Conservation (phyloP, 1,284 basidiomycete species). For the Golubevia sp. region DNA sequence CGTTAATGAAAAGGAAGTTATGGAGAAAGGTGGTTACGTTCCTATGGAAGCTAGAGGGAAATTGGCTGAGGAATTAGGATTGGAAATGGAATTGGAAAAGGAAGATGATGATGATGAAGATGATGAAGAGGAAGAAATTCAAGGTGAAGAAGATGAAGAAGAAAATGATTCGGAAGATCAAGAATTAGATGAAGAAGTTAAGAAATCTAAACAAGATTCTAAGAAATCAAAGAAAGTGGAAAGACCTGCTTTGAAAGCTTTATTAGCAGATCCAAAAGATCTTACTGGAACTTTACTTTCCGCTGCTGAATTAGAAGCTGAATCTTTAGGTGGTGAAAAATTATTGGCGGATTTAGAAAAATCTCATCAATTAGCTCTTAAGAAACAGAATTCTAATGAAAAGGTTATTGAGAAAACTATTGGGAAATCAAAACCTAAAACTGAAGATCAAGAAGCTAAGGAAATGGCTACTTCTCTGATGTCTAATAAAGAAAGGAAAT, state of each 20-base stretch:
- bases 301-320: constrained; percentile 59
- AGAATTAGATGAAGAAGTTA: constrained; percentile 14
- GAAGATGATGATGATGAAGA: constrained; percentile 24
- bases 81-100: constrained; percentile 18
- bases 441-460: constrained; percentile 54
- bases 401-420: no score
- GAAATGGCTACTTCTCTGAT: constrained; percentile 59
- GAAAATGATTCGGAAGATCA: constrained; percentile 20
- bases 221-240: neutral
- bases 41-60: constrained; percentile 47
- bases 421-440: constrained; percentile 12
- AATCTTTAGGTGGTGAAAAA: constrained; percentile 50
- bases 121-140: constrained; percentile 37
- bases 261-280: constrained; percentile 42
- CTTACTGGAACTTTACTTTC: constrained; percentile 35
- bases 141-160: constrained; percentile 25
- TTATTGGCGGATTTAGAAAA: constrained; percentile 33
- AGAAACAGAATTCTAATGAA: neutral
- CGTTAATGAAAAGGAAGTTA: constrained; percentile 54
- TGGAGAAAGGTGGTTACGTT: constrained; percentile 53
- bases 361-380: constrained; percentile 14
- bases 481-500: constrained; percentile 57
- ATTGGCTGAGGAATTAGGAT: constrained; percentile 25
- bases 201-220: constrained; percentile 3
- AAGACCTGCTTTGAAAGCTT: constrained; percentile 46